phyloP scores from a whole-genome alignment of 148 eudicot genomes.

The Amaranthus palmeri region DNA sequence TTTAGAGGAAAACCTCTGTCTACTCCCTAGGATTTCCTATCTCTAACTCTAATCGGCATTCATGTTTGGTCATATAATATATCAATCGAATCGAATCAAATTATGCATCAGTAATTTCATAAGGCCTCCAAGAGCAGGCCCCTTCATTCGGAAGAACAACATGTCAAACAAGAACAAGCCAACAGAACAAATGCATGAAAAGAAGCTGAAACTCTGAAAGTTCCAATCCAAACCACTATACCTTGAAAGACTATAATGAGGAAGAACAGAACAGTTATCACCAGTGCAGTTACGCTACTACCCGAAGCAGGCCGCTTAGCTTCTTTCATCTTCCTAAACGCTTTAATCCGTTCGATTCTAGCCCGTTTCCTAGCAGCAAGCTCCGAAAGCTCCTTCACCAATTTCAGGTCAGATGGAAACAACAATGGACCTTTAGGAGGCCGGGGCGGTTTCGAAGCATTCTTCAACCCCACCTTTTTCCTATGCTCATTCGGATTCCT shows the following conservation, averaged over 20 bases:
- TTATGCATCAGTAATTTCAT: not conserved
- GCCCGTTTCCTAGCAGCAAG: conserved; percentile 63
- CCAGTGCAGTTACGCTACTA: conserved; percentile 43
- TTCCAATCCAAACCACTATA: conserved; percentile 16
- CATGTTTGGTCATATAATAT: not conserved
- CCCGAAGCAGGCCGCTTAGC: conserved; percentile 34
- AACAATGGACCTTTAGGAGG: conserved; percentile 72
- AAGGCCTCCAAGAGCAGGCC: not conserved
- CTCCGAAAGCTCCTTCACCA: conserved; percentile 59
- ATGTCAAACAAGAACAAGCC: not conserved
- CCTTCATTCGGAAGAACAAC: not conserved
- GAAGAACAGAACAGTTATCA: conserved; percentile 51
- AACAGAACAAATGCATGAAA: not conserved
- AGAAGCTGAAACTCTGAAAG: not conserved
- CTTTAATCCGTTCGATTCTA: conserved; percentile 51
- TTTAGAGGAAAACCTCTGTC: not conserved
- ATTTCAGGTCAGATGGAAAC: conserved; percentile 47
- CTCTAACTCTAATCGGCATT: not conserved
- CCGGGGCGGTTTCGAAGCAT: conserved; percentile 69
- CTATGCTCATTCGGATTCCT: conserved; percentile 35
- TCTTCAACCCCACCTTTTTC: conserved; percentile 40
- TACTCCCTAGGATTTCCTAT: not conserved
- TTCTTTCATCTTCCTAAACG: conserved; percentile 56
- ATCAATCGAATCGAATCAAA: not conserved
- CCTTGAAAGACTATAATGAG: conserved; percentile 61